A percentile compares a stretch with the other conserved stretches of the same genome.
These are phyloP conservation scores for Penstemon eatonii DNA, from an alignment of 257 asterid genomes.

Conservation along the genomic window DNA sequence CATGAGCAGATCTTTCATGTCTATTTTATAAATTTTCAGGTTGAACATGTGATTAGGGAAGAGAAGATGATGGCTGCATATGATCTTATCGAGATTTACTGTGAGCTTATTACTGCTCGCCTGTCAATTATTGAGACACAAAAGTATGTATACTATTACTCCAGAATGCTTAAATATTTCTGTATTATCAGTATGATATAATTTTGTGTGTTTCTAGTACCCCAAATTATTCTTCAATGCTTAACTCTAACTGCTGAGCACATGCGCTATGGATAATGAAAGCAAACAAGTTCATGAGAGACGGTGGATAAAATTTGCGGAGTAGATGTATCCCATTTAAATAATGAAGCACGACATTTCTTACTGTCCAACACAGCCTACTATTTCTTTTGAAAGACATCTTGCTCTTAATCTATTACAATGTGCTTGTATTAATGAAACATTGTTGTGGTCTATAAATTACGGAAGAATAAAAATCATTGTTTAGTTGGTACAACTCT, in stretches of 20 bases:
- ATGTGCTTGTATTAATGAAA: neutral
- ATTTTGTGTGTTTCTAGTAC: constrained; percentile 18
- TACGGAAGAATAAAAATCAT: neutral
- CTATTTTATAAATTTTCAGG: constrained; percentile 50
- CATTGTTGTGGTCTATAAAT: neutral
- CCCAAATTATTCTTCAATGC: neutral
- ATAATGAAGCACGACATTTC: too few relatives aligned
- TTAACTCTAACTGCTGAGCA: constrained; percentile 5
- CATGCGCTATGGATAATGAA: constrained; percentile 6
- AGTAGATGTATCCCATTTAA: too few relatives aligned
- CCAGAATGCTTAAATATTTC: constrained; percentile 21
- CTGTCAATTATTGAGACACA: constrained; percentile 87
- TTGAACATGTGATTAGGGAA: constrained; percentile 93
- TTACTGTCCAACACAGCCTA: neutral
- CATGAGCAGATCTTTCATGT: constrained; percentile 17
- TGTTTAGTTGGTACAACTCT: neutral
- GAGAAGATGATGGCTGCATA: constrained; percentile 95
- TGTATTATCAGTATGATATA: constrained; percentile 4
- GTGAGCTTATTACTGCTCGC: constrained; percentile 84
- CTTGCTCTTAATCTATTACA: neutral
- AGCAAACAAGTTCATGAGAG: neutral
- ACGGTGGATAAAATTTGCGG: neutral
- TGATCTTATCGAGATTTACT: constrained; percentile 83
- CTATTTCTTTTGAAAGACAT: neutral
- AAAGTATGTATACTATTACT: constrained; percentile 54